Percentiles rank a stretch among this genome's conserved stretches.
Evolutionary conservation across 2,329 filamentous ascomycete genomes (phyloP).

Genomic region (Fusarium albosuccineum): DNA sequence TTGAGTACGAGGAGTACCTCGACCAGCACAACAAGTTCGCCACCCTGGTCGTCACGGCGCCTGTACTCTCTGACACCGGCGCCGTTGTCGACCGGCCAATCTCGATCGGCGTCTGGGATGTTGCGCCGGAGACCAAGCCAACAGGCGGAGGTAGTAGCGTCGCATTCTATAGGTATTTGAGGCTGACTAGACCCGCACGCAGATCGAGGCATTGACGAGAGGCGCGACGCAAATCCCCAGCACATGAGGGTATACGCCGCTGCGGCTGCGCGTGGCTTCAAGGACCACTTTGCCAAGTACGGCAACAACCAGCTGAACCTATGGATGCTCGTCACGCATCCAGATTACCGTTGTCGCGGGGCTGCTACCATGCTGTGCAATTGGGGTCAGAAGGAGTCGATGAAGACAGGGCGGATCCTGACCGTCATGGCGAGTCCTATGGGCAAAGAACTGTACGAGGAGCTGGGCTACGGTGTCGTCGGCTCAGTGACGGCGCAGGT

Average conservation of each 20-base stretch:
- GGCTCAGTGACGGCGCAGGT: conserved; percentile 8
- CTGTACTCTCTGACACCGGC: not conserved
- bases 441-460: not conserved
- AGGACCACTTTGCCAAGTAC: not conserved
- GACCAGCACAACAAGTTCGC: conserved; percentile 5
- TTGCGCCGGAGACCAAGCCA: not conserved
- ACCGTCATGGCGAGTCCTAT: not conserved
- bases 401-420: not conserved
- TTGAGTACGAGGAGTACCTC: conserved; percentile 20
- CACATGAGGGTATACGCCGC: conserved; percentile 5
- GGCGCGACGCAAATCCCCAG: conserved; percentile 4
- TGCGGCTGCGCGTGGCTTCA: not conserved
- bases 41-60: not conserved
- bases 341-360: not conserved
- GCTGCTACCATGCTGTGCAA: conserved; percentile 17
- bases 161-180: too few relatives aligned
- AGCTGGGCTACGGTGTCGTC: not conserved
- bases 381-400: conserved; percentile 9
- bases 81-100: not conserved
- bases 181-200: too few relatives aligned
- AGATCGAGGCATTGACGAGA: conserved; percentile 19
- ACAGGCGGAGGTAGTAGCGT: conserved; percentile 8
- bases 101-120: not conserved
- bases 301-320: not conserved
- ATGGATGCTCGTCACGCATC: conserved; percentile 7